Conservation (phyloP, 2,329 filamentous ascomycete genomes). For the Hypoxylon sp. region DNA sequence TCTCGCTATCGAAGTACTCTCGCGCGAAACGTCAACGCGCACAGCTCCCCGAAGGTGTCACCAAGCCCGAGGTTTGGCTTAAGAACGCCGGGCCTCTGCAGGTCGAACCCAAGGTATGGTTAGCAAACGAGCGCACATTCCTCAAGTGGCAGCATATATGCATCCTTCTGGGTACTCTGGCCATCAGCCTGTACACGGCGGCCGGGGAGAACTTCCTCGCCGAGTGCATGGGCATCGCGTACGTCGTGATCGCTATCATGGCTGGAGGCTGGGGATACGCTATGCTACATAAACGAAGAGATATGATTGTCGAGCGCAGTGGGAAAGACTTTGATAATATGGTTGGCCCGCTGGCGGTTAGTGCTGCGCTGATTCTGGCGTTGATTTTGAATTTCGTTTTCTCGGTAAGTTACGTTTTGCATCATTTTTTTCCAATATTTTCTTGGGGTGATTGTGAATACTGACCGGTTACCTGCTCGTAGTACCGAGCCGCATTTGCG, state of each 20-base stretch:
- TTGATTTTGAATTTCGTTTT: slow-evolving; percentile 91
- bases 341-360: slow-evolving; percentile 86
- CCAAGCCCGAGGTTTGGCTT: slow-evolving; percentile 87
- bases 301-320: slow-evolving; percentile 86
- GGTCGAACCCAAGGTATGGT: slow-evolving; percentile 98
- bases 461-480: background rate
- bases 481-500: slow-evolving; percentile 55
- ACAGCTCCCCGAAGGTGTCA: slow-evolving; percentile 87
- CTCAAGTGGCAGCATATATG: slow-evolving; percentile 99
- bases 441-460: too few relatives aligned
- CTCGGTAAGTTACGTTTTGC: slow-evolving; percentile 69
- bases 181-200: slow-evolving; percentile 89
- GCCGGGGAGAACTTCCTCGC: slow-evolving; percentile 85
- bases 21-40: slow-evolving; percentile 66
- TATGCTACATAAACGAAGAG: slow-evolving; percentile 81
- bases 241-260: slow-evolving; percentile 85
- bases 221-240: slow-evolving; percentile 83
- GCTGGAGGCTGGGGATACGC: slow-evolving; percentile 89
- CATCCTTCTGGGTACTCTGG: slow-evolving; percentile 86
- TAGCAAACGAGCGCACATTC: slow-evolving; percentile 97
- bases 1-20: slow-evolving; percentile 85
- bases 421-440: too few relatives aligned
- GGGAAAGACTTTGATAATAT: slow-evolving; percentile 95
- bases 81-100: slow-evolving; percentile 94
- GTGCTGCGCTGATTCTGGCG: slow-evolving; percentile 81